Base-by-base conservation (phyloP, 2,329 filamentous ascomycete genomes). In the Paracoccidioides brasiliensis region DNA sequence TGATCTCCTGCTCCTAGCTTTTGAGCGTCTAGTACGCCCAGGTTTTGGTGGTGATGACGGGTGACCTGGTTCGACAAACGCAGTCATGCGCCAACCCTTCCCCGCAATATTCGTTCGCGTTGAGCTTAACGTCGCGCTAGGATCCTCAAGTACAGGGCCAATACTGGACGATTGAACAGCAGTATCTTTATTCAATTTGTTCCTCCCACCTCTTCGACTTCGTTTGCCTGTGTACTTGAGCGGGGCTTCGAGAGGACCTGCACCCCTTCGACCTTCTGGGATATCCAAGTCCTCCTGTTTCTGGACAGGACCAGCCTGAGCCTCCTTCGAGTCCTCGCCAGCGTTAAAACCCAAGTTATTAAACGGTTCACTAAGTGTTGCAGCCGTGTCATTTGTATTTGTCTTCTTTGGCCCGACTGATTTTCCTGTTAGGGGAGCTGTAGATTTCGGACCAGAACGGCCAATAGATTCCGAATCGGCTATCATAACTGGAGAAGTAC, bases 81-180 rank as follows among this genome's bases (percentile, higher is more conserved):
- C 82, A 43, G 82, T 85, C 63, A 83, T 79, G 58, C 83, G 78
- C 83, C 83, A 86, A 32, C 83, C 83, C 63, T 83, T 84, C 55
- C 78, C 80, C 64, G 77, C 78, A 32, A 69, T 70, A 52, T n/a
- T 51, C 54, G 61, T 61, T 57, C 61, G 63, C 56, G 57, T 59
- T 42, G 55, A 58, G 40, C 48, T 41, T 33, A 50, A 45, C 51
- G 55, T 66, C 64, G 67, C 63, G 38, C 61, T 61, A 32, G 64
- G 64, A 38, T 71, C 65, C 45, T 71, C 67, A 55, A 68, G 62
- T 32, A 70, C 67, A 51, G 65, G 62, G 40, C 63, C 58, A 41
- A 63, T 60, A 10, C 57, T 61, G 33, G 63, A 59, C 10, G 64
- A 71, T 50, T 75, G 72, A 22, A 72, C 73, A 6, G 69, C 68